Conservation (phyloP, 805 yeast genomes). For the Teunomyces aglyptinius region DNA sequence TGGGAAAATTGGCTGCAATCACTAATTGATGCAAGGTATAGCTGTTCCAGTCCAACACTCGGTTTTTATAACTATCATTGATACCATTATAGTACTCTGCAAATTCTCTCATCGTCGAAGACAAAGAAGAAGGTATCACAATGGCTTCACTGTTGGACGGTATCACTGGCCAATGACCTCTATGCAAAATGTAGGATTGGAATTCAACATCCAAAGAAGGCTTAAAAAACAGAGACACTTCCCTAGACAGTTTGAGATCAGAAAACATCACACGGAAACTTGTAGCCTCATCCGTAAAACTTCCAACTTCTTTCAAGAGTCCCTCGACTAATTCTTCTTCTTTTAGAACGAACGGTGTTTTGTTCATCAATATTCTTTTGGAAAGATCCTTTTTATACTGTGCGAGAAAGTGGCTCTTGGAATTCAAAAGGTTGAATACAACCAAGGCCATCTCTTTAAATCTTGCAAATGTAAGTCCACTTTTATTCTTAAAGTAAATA, state of each 20-base stretch:
- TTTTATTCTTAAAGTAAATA: constrained; percentile 17
- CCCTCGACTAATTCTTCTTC: constrained; percentile 25
- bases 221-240: background rate
- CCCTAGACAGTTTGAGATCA: constrained; percentile 26
- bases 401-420: constrained; percentile 31
- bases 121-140: constrained; percentile 23
- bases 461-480: constrained; percentile 12
- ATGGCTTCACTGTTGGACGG: constrained; percentile 23
- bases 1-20: constrained; percentile 29
- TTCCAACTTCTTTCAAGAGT: constrained; percentile 24
- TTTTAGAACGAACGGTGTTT: constrained; percentile 13
- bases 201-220: constrained; percentile 19
- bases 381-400: constrained; percentile 37
- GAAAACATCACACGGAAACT: constrained; percentile 32
- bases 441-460: constrained; percentile 19
- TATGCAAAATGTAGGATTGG: constrained; percentile 31
- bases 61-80: constrained; percentile 22
- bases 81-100: constrained; percentile 16
- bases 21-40: constrained; percentile 41
- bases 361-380: constrained; percentile 30
- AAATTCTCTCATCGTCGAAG: constrained; percentile 19
- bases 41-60: constrained; percentile 40
- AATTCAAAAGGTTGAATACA: constrained; percentile 32
- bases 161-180: constrained; percentile 40
- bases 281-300: constrained; percentile 29